Evolutionary conservation across 225 moss, liverwort and hornwort genomes (phyloP).

Genomic region (Polytrichum commune): DNA sequence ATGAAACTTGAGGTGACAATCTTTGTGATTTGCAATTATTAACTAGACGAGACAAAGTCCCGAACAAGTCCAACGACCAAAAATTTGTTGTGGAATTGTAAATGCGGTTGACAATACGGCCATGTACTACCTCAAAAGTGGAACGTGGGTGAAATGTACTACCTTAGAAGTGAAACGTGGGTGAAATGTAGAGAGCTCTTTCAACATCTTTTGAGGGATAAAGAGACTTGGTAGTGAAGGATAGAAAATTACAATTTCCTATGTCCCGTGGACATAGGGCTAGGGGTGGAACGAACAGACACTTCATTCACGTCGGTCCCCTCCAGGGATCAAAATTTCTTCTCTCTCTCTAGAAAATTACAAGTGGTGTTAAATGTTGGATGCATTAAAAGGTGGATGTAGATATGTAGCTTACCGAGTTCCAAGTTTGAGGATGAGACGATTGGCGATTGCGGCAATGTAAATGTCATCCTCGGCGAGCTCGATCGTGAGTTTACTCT

Average conservation of each 20-base stretch:
- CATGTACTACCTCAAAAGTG: too few relatives aligned
- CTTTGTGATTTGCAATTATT: too few relatives aligned
- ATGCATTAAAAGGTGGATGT: background rate
- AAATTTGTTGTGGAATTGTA: too few relatives aligned
- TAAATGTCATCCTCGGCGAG: conserved; percentile 42
- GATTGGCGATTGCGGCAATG: conserved; percentile 24
- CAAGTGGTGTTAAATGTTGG: background rate
- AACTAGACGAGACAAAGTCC: too few relatives aligned
- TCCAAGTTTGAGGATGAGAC: conserved; percentile 30
- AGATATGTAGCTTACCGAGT: conserved; percentile 15
- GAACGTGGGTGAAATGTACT: background rate
- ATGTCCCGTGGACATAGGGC: too few relatives aligned
- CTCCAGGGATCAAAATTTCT: too few relatives aligned
- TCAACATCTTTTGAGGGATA: background rate
- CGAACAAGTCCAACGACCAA: too few relatives aligned
- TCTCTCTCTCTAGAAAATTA: too few relatives aligned
- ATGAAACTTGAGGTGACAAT: too few relatives aligned
- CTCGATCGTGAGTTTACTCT: conserved; percentile 28
- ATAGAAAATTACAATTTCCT: background rate
- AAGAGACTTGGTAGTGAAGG: background rate
- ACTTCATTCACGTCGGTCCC: too few relatives aligned
- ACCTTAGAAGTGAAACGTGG: background rate
- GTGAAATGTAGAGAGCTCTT: background rate
- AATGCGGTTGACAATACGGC: background rate
- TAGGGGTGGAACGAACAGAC: too few relatives aligned